A percentile compares a stretch with the other conserved stretches of the same genome.
Conservation (phyloP, 2,329 filamentous ascomycete species). For the Conoideocrella luteorostrata region DNA sequence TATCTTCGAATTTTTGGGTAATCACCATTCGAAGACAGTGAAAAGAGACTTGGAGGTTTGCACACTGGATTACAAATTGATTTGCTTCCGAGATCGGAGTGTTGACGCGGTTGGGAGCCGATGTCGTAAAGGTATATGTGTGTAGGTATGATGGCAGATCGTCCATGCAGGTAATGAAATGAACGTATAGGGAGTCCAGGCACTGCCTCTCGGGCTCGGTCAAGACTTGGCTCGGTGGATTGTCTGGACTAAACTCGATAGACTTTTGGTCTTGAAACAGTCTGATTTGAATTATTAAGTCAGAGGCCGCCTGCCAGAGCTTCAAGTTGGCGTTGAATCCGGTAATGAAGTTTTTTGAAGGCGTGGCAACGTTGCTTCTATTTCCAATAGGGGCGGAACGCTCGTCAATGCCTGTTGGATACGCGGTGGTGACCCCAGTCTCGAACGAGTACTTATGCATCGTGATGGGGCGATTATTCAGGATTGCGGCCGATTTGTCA, state of each 20-base stretch:
- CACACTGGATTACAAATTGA: conserved; percentile 31
- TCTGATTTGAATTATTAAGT: conserved; percentile 30
- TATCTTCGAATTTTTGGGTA: conserved; percentile 27
- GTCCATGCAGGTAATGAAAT: conserved; percentile 35
- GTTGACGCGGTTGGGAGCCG: conserved; percentile 6
- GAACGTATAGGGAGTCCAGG: conserved; percentile 29
- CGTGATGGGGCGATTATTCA: conserved; percentile 36
- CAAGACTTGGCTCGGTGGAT: conserved; percentile 6
- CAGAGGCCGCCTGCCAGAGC: conserved; percentile 34
- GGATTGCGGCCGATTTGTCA: conserved; percentile 32
- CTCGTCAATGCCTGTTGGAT: conserved; percentile 25
- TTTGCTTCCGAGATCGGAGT: conserved; percentile 18
- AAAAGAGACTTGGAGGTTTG: conserved; percentile 33
- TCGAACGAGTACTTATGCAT: conserved; percentile 37
- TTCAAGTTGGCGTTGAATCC: conserved; percentile 37
- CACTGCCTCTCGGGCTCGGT: conserved; percentile 21
- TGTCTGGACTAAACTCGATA: conserved; percentile 4
- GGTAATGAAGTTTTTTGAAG: conserved; percentile 24
- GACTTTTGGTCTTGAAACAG: conserved; percentile 22
- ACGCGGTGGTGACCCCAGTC: conserved; percentile 30
- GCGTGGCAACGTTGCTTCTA: conserved; percentile 8
- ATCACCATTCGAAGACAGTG: conserved; percentile 37
- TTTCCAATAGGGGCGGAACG: conserved; percentile 11
- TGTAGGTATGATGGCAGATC: conserved; percentile 30
- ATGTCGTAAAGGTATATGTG: conserved; percentile 18